Conservation (phyloP, 2,329 filamentous ascomycete species). For the Trichoderma sp. region DNA sequence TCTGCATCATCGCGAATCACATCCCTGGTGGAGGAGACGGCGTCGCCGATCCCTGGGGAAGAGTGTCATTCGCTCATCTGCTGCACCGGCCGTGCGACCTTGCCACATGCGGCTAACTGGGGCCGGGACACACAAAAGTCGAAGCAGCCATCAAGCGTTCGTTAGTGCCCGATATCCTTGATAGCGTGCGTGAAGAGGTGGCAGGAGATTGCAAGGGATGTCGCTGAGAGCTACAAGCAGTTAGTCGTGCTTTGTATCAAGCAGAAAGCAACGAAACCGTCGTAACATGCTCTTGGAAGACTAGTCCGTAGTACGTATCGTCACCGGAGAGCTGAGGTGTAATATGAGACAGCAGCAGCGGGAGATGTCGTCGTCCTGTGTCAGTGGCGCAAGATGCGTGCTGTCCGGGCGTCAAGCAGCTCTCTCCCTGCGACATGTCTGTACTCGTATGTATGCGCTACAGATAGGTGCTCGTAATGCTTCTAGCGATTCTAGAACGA, state of each 20-base stretch:
- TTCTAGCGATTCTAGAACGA: constrained; percentile 18
- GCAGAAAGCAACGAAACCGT: not conserved
- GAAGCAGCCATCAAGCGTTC: not conserved
- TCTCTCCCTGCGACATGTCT: not conserved
- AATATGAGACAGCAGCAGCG: no score
- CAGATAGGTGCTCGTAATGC: not conserved
- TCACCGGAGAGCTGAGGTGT: no score
- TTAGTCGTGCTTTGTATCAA: not conserved
- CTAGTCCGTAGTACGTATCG: no score
- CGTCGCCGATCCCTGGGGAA: constrained; percentile 24
- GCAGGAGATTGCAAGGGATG: constrained; percentile 22
- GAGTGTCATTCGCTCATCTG: constrained; percentile 21
- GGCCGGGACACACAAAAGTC: constrained; percentile 1
- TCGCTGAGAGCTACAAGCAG: not conserved
- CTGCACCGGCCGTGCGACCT: not conserved
- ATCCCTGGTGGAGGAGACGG: constrained; percentile 7
- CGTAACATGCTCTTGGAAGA: not conserved
- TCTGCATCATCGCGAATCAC: constrained; percentile 10
- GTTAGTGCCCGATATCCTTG: not conserved
- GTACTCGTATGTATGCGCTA: not conserved
- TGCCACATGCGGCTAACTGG: constrained; percentile 12
- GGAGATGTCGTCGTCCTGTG: no score
- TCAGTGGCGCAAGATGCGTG: no score
- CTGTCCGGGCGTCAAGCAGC: no score
- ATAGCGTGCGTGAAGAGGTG: constrained; percentile 1